Evolutionary conservation across 352 stramenopile species (phyloP).

Genomic region (Elongisporangium prolatum): DNA sequence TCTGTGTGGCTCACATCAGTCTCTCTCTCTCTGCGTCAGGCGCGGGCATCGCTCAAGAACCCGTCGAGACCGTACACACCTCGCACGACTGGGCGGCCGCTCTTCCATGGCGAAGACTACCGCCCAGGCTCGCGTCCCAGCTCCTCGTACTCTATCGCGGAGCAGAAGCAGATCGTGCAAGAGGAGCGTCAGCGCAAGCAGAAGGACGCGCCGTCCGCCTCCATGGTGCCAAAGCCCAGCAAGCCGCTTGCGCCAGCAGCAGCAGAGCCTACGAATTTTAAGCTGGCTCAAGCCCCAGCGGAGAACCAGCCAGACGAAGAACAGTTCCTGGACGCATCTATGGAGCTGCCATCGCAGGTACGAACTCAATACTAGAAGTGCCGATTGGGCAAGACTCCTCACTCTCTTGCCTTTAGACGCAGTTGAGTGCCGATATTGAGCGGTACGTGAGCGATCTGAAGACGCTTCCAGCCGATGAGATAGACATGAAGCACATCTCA

Average conservation of each 20-base stretch:
- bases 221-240: conserved; percentile 5
- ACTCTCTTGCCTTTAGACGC: neutral
- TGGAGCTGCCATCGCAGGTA: conserved; percentile 46
- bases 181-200: conserved; percentile 14
- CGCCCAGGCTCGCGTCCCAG: conserved; percentile 57
- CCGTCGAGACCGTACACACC: conserved; percentile 78
- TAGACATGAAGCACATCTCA: neutral
- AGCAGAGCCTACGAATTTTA: conserved; percentile 12
- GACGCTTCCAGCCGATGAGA: neutral
- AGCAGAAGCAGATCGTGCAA: conserved; percentile 37
- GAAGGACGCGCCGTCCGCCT: conserved; percentile 3
- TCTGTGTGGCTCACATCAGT: neutral
- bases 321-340: conserved; percentile 15
- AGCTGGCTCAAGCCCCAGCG: conserved; percentile 41
- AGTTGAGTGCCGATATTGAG: neutral
- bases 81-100: conserved; percentile 39
- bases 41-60: conserved; percentile 74
- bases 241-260: conserved; percentile 1
- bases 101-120: conserved; percentile 81
- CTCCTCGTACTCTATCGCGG: conserved; percentile 49
- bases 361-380: neutral
- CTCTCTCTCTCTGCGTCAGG: conserved; percentile 20
- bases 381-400: neutral
- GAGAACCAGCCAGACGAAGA: conserved; percentile 17
- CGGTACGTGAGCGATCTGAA: neutral